Evolutionary conservation across 371 early-diverging fungal species (phyloP), one percentile per base, ranked within the genome.

Genomic region (Coemansia sp.): DNA sequence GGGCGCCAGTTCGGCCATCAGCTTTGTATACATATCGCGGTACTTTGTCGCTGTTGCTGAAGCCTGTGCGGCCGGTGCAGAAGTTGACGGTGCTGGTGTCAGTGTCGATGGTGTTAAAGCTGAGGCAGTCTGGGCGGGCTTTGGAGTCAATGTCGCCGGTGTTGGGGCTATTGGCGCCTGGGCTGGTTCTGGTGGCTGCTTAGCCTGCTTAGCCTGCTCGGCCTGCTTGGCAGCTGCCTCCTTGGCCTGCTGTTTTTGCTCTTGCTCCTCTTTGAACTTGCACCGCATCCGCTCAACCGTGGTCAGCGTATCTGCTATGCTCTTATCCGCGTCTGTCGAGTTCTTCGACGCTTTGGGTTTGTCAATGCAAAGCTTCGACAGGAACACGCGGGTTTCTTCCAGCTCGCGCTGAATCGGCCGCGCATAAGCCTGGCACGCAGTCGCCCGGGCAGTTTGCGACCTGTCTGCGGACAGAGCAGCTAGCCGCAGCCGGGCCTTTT

Each of bases 281-380:
- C 66, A 61, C 50, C 72, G 71, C 66, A 74, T 44, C 37, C 61
- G 61, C n/a, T 64, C 39, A 1, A 74, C 50, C 18, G 37, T 62
- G 5, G 42, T 42, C 18, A 74, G 50, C n/a, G 70, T 61, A 29
- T 49, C 51, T 0, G 43, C 52, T 6, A 74, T 55, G 14, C 34
- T 48, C 0, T 33, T n/a, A 14, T 65, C 72, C 29, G 62, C 33
- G 18, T 32, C 51, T 24, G 24, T 24, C n/a, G 10, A 31, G 10
- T 32, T 0, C 10, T 2, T 6, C 9, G 29, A 2, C 29, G 31
- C n/a, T 0, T 8, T 10, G 4, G 57, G 34, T 5, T 38, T 29
- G 2, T 31, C 38, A 2, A 71, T 18, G 0, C 64, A 11, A 14
- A 74, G 49, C 37, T 34, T 31, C 1, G 60, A 56, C 54, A 74